Evolutionary conservation across 768 basidiomycete species (phyloP), one percentile per base, ranked within the genome.

Genomic region (Trametes maxima): DNA sequence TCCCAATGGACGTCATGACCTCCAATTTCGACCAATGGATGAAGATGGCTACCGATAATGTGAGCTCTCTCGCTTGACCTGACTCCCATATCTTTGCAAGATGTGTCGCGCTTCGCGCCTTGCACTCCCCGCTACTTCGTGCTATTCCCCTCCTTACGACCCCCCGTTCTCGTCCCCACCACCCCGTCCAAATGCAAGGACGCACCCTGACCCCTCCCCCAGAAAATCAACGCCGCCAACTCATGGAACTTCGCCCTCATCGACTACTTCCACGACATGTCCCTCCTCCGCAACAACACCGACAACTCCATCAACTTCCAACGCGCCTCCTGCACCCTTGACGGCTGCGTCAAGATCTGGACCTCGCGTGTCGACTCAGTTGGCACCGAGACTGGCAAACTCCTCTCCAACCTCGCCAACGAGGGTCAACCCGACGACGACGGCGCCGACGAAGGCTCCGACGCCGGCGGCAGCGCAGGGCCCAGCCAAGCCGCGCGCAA

Each of bases 291-390:
- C 48, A 98, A 99, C 74, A 87, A 90, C 63, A 85, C 84, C 46
- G 95, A 98, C 70, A 96, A 97, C 69, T 89, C 92, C 14, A 99
- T 99, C 81, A 98, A 99, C 75, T 99, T 99, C 71, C 97, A 98
- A 76, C 95, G 96, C 71, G 97, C 97, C 16, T 95, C 94, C 0
- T 95, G 89, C 72, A 98, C 97, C 0, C 85, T 99, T 21, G 97
- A 99, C 61, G 97, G 96, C 2, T 99, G 97, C 74, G 94, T 99
- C 74, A 99, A 98, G 78, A 98, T 99, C 63, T 99, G 95, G 95
- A 98, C 95, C 7, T 94, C 90, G 67, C 89, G 97, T 47, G 96
- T 99, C 42, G 97, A 99, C 74, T 92, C 90, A 63, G 95, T 98
- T 37, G 94, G 93, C 22, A 96, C 94, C 0, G 97, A 98, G 74